Base-by-base conservation (phyloP, 257 asterid species). In the Ilex asprella region DNA sequence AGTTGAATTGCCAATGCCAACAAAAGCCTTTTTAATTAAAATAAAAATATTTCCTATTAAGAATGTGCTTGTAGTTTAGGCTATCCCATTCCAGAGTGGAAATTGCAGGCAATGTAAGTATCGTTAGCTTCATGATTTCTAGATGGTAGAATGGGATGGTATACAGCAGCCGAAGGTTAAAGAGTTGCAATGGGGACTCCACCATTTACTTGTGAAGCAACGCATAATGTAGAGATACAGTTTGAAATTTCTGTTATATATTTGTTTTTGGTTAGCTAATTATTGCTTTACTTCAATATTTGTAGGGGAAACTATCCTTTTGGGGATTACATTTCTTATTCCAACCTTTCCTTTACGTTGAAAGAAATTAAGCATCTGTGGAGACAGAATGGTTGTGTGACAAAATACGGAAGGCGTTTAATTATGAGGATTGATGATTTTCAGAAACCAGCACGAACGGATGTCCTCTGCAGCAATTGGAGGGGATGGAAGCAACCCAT, bases 291-390 rank as follows among this genome's bases (percentile, higher is more conserved):
- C 41, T 10, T 74, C 61, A 55, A 71, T 43, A 63, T 70, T 81
- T 70, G 67, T 91, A 93, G 99, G 84, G 92, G 81, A 49, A 73
- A 76, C 65, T 93, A 79, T 62, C 99, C 99, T 63, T 93, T 89
- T 60, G 97, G 81, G 61, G 90, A 93, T 70, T 93, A 82, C 78
- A 71, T 93, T 70, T 73, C 81, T 53, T 93, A 93, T 77, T 93
- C 99, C 74, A 77, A 85, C 57, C 14, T 73, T 56, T 54, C 95
- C 67, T 87, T 93, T 63, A 89, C 97, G 43, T 41, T 93, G 74
- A 79, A 76, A 67, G 99, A 93, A 82, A 83, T 93, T 63, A 93
- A 93, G 84, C 97, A 93, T 74, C 83, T 93, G 11, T 93, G 99
- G 99, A 84, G 92, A 75, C 77, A 69, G 75, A 85, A 89, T 68